phyloP scores from a whole-genome alignment of 169 alveolate genomes.

The Cardiosporidium cionae region DNA sequence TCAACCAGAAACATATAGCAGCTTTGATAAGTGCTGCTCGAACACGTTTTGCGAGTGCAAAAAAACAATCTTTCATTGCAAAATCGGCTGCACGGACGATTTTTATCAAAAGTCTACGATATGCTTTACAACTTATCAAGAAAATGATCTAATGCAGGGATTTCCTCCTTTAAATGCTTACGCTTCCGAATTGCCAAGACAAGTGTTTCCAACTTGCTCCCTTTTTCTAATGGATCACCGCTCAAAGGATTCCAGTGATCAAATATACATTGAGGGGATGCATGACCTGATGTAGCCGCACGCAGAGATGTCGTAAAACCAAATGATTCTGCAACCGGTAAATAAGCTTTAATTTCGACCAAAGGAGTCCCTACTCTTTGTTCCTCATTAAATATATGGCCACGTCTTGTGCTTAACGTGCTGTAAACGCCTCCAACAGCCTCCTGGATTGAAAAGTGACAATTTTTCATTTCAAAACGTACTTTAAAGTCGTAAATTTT shows the following conservation, averaged over 20 bases:
- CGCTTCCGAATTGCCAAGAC: constrained; percentile 90
- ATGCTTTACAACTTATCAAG: constrained; percentile 93
- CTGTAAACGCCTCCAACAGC: constrained; percentile 95
- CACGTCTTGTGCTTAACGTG: constrained; percentile 94
- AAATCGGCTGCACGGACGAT: too few relatives aligned
- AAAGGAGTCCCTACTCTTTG: constrained; percentile 96
- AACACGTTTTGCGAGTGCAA: too few relatives aligned
- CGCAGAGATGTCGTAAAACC: constrained; percentile 98
- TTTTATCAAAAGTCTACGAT: too few relatives aligned
- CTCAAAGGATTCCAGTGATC: constrained; percentile 96
- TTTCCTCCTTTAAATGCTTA: constrained; percentile 92
- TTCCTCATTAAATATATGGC: constrained; percentile 95
- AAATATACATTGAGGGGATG: constrained; percentile 99
- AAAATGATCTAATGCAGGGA: constrained; percentile 92
- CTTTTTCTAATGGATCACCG: constrained; percentile 95
- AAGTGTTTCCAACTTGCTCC: constrained; percentile 87
- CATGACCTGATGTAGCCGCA: constrained; percentile 98
- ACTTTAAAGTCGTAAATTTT: too few relatives aligned
- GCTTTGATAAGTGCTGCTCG: too few relatives aligned
- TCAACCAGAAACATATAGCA: too few relatives aligned
- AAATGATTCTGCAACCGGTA: constrained; percentile 99
- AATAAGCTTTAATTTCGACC: constrained; percentile 89
- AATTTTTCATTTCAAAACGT: not conserved
- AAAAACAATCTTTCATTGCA: too few relatives aligned
- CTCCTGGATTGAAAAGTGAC: too few relatives aligned